Percentiles rank a stretch among this genome's conserved stretches.
These are phyloP conservation scores for Annulohypoxylon maeteangense DNA, from an alignment of 495 filamentous ascomycete genomes.

Conservation along the genomic window DNA sequence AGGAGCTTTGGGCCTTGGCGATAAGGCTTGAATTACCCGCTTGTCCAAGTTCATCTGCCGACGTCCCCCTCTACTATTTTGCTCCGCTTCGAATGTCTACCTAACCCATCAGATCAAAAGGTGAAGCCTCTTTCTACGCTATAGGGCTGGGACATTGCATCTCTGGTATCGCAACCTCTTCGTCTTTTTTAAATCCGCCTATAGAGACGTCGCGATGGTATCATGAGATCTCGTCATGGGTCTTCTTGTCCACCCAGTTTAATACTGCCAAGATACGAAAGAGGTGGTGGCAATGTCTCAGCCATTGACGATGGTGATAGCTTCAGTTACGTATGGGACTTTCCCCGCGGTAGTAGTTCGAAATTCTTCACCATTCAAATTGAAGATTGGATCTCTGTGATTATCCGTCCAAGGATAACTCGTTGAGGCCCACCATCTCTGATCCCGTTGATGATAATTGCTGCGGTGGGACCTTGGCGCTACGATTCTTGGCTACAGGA, in stretches of 20 bases:
- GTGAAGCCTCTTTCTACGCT: conserved; percentile 7
- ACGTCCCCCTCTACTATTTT: conserved; percentile 15
- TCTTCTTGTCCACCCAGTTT: conserved; percentile 16
- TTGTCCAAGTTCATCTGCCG: conserved; percentile 34
- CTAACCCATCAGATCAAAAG: conserved; percentile 14
- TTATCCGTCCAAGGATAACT: conserved; percentile 42
- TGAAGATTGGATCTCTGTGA: conserved; percentile 26
- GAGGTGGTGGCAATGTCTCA: conserved; percentile 21
- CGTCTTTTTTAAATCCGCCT: conserved; percentile 28
- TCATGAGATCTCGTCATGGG: conserved; percentile 37
- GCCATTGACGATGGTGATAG: conserved; percentile 26
- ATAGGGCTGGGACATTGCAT: conserved; percentile 12
- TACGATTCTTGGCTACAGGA: conserved; percentile 35
- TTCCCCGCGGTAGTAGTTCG: conserved; percentile 1
- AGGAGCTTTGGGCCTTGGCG: conserved; percentile 42
- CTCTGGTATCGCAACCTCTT: conserved; percentile 12
- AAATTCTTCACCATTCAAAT: conserved; percentile 9
- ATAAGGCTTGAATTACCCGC: conserved; percentile 45
- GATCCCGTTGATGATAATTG: conserved; percentile 31
- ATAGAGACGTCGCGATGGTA: conserved; percentile 21
- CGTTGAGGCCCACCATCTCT: conserved; percentile 38
- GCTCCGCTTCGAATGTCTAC: conserved; percentile 32
- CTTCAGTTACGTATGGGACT: conserved; percentile 20
- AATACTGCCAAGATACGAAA: conserved; percentile 29
- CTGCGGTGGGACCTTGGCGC: conserved; percentile 42